Conservation (phyloP, 805 yeast genomes). For the Yarrowia divulgata region DNA sequence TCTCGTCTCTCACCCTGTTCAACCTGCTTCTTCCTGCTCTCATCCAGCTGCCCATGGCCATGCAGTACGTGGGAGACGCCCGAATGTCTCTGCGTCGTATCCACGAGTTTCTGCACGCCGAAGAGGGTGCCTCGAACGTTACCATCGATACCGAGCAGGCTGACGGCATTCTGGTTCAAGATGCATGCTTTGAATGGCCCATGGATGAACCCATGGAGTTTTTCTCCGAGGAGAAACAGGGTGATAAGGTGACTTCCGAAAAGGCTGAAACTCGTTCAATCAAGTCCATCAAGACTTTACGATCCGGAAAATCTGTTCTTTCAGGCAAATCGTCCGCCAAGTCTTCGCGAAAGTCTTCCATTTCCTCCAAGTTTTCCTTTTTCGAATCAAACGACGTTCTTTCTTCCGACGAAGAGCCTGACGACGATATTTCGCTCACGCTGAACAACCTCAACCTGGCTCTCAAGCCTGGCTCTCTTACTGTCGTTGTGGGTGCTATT, state of each 20-base stretch:
- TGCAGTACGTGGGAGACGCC: conserved; percentile 81
- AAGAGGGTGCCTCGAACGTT: conserved; percentile 47
- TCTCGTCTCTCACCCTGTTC: conserved; percentile 74
- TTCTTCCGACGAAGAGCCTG: conserved; percentile 3
- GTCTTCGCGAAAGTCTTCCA: conserved; percentile 7
- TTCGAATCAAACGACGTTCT: conserved; percentile 8
- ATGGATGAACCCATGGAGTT: neutral
- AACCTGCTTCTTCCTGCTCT: conserved; percentile 71
- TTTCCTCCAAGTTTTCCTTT: conserved; percentile 19
- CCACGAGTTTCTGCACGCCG: conserved; percentile 67
- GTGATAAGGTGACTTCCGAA: neutral
- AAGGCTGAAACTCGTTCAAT: neutral
- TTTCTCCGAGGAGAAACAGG: neutral
- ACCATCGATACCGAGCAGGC: conserved; percentile 43
- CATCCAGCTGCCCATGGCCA: conserved; percentile 69
- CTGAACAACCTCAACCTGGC: conserved; percentile 1
- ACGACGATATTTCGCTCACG: conserved; percentile 51
- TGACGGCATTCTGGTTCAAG: conserved; percentile 53
- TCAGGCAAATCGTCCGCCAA: conserved; percentile 15
- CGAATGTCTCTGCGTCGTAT: conserved; percentile 90
- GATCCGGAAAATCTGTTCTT: neutral
- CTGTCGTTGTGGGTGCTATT: conserved; percentile 78
- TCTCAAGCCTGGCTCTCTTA: conserved; percentile 61
- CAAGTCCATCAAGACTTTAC: neutral
- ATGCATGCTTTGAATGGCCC: conserved; percentile 64